Evolutionary conservation across 148 eudicot species (phyloP), one percentile per base, ranked within the genome.

Genomic region (Drosera capensis): DNA sequence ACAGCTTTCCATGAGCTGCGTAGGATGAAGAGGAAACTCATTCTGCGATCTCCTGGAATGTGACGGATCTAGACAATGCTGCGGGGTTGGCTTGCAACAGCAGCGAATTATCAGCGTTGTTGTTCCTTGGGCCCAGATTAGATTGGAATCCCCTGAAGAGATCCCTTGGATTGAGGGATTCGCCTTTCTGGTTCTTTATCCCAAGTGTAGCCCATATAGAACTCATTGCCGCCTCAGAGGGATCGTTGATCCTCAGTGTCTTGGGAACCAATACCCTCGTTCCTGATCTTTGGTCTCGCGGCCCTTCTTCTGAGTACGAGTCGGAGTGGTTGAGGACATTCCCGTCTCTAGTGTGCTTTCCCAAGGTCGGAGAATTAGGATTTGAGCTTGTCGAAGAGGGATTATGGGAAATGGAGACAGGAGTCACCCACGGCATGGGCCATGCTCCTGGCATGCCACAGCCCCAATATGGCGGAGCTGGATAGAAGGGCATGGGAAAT

Each of bases 51-150:
- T 87, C 96, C 1, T 56, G 94, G 68, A 77, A 82, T 49, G 71
- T 56, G 19, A 65, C 55, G 20, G 94, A 76, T 57, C 96, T 55
- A 3, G 80, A 72, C 40, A 71, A 59, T 34, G 94, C 96, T 24
- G 88, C 94, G 26, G 94, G 94, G 59, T 87, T 87, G 4, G 87
- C 71, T 49, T 72, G 80, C 50, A 70, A 54, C 26, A 51, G 67
- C 38, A 47, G 43, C 16, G 69, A 48, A 13, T 57, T 57, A 11
- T 55, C 58, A 23, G 4, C 30, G 14, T 25, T 38, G 8, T 41
- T 19, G 14, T 23, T 40, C 18, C 14, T 57, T n/a, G 52, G 45
- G 3, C 55, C 43, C 20, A 3, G 29, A 4, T 37, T 18, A 8
- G 24, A 3, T 4, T 30, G 14, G 25, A 48, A 48, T 7, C 40